phyloP scores from a whole-genome alignment of 139 green algal genomes.

The Haematococcus lacustris region DNA sequence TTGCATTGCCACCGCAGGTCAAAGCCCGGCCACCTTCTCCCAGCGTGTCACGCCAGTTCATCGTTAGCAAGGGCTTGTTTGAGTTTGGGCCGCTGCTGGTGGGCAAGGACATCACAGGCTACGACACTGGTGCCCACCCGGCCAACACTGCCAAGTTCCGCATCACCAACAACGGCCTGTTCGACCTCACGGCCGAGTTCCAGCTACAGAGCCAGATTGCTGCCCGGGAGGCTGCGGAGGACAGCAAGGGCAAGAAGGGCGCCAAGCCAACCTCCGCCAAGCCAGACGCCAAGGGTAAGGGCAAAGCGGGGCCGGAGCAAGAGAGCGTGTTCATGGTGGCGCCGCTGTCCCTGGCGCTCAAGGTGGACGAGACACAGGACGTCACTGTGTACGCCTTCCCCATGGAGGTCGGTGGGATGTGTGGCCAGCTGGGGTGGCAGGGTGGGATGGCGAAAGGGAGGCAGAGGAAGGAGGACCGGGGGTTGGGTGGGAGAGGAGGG shows the following conservation, averaged over 20 bases:
- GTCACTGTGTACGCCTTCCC: constrained; percentile 63
- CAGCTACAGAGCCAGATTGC: background rate
- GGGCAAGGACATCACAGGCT: constrained; percentile 32
- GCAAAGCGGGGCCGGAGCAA: constrained; percentile 10
- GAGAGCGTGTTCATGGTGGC: constrained; percentile 36
- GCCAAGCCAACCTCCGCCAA: background rate
- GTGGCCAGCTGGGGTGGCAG: background rate
- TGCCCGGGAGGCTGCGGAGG: constrained; percentile 18
- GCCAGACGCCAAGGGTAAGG: background rate
- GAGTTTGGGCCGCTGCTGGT: constrained; percentile 73
- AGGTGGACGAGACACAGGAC: constrained; percentile 38
- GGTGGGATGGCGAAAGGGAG: background rate
- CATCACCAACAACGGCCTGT: constrained; percentile 77
- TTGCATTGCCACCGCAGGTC: constrained; percentile 6
- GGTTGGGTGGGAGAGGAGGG: too few relatives aligned
- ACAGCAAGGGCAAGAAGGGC: constrained; percentile 6
- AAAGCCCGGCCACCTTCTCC: constrained; percentile 41
- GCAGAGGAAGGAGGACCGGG: too few relatives aligned
- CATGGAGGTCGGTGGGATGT: constrained; percentile 1
- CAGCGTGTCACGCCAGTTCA: constrained; percentile 47
- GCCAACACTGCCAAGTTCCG: constrained; percentile 56
- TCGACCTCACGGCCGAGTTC: constrained; percentile 7
- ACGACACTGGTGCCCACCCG: constrained; percentile 32
- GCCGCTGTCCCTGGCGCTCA: constrained; percentile 44
- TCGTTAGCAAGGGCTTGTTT: constrained; percentile 54